A percentile compares a stretch with the other conserved stretches of the same genome.
These are phyloP conservation scores for Magnaporthiopsis poae DNA, from an alignment of 2,329 filamentous ascomycete species.

Conservation along the genomic window DNA sequence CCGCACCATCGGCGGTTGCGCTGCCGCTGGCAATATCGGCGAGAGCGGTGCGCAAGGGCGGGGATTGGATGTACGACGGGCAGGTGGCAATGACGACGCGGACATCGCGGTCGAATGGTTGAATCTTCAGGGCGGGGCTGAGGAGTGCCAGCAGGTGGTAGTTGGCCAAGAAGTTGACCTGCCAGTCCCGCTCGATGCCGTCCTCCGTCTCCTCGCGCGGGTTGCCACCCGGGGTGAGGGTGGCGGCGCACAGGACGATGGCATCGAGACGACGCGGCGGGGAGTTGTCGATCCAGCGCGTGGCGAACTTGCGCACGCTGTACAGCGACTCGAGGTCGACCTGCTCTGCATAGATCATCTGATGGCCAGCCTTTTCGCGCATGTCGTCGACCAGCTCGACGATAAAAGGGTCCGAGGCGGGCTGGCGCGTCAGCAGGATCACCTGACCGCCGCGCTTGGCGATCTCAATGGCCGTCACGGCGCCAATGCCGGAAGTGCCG, in stretches of 20 bases:
- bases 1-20: background rate
- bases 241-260: constrained; percentile 77
- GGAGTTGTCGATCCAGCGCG: constrained; percentile 93
- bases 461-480: constrained; percentile 62
- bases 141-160: constrained; percentile 90
- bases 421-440: constrained; percentile 74
- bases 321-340: constrained; percentile 83
- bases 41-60: constrained; percentile 48
- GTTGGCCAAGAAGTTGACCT: constrained; percentile 88
- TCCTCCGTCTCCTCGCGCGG: constrained; percentile 55
- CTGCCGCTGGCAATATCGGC: constrained; percentile 13
- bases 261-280: constrained; percentile 83
- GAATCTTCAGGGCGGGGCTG: constrained; percentile 77
- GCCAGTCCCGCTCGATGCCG: constrained; percentile 82
- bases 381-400: constrained; percentile 88
- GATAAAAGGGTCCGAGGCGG: constrained; percentile 75
- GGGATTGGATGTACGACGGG: constrained; percentile 73
- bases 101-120: constrained; percentile 89
- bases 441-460: constrained; percentile 80
- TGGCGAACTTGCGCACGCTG: constrained; percentile 85
- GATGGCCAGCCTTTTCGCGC: constrained; percentile 64
- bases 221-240: constrained; percentile 59
- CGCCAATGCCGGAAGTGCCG: constrained; percentile 86
- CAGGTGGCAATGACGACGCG: constrained; percentile 80
- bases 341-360: constrained; percentile 89